Evolutionary conservation across 306 rosid species (phyloP).

Genomic region (Vicia faba): DNA sequence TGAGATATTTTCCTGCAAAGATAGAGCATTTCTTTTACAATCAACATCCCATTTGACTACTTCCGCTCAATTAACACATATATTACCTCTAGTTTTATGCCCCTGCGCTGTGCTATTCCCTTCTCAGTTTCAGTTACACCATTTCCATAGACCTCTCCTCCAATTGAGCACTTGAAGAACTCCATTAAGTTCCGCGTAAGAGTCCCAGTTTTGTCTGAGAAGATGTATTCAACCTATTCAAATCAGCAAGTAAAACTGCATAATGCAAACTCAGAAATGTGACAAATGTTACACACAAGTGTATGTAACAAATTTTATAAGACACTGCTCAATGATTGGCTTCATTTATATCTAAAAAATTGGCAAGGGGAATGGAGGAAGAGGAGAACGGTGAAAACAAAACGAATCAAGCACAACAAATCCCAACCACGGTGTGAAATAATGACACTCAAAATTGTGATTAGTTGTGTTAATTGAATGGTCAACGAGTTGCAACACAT

Average conservation of each 20-base stretch:
- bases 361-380: neutral
- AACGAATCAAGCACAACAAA: conserved; percentile 4
- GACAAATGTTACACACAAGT: conserved; percentile 9
- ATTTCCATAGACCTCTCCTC: conserved; percentile 85
- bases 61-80: conserved; percentile 20
- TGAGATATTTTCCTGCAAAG: conserved; percentile 57
- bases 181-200: conserved; percentile 96
- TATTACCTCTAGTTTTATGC: conserved; percentile 63
- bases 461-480: no score
- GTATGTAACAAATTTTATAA: neutral
- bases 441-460: no score
- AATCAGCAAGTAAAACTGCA: conserved; percentile 36
- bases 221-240: conserved; percentile 90
- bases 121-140: conserved; percentile 94
- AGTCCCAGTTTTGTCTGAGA: conserved; percentile 99
- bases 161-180: conserved; percentile 98
- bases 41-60: conserved; percentile 9
- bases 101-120: conserved; percentile 73
- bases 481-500: no score
- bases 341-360: conserved; percentile 3
- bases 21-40: conserved; percentile 22
- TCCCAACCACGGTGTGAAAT: neutral
- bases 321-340: conserved; percentile 3
- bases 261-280: conserved; percentile 29
- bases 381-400: conserved; percentile 18